These are phyloP conservation scores for Mucor plumbeus DNA, from an alignment of 371 early-diverging fungal species.

Conservation along the genomic window DNA sequence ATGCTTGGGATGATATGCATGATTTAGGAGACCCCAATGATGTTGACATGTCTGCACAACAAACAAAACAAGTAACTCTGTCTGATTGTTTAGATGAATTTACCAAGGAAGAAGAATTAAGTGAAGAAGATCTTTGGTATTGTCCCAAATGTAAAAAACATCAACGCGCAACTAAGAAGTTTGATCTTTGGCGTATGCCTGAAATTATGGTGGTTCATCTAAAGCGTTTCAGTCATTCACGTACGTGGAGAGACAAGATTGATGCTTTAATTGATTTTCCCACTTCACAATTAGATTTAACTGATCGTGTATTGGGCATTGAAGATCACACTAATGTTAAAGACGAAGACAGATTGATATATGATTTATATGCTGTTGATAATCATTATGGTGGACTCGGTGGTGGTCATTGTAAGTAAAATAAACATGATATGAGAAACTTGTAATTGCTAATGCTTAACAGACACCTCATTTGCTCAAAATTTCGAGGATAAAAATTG, in stretches of 20 bases:
- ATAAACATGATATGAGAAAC: neutral
- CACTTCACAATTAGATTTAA: conserved; percentile 70
- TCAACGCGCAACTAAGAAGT: conserved; percentile 80
- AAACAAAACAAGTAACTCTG: conserved; percentile 58
- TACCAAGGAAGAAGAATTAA: conserved; percentile 81
- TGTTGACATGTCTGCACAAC: conserved; percentile 1
- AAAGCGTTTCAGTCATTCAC: conserved; percentile 85
- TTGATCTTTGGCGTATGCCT: conserved; percentile 87
- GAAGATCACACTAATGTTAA: conserved; percentile 4
- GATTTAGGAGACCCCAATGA: conserved; percentile 34
- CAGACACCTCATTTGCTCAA: conserved; percentile 90
- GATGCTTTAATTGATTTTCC: conserved; percentile 86
- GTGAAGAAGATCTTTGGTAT: conserved; percentile 83
- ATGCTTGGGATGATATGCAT: conserved; percentile 36
- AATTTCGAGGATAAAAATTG: conserved; percentile 74
- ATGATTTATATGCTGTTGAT: conserved; percentile 86
- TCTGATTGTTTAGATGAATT: conserved; percentile 83
- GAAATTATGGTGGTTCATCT: conserved; percentile 90
- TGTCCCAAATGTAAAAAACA: conserved; percentile 87
- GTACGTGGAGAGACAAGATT: conserved; percentile 85
- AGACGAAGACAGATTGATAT: conserved; percentile 54
- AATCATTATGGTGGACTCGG: conserved; percentile 94
- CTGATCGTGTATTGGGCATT: conserved; percentile 46
- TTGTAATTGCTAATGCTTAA: neutral
- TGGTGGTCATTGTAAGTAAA: conserved; percentile 87